Conservation (phyloP, 805 yeast species). For the Saccharomyces kudriavzevii region DNA sequence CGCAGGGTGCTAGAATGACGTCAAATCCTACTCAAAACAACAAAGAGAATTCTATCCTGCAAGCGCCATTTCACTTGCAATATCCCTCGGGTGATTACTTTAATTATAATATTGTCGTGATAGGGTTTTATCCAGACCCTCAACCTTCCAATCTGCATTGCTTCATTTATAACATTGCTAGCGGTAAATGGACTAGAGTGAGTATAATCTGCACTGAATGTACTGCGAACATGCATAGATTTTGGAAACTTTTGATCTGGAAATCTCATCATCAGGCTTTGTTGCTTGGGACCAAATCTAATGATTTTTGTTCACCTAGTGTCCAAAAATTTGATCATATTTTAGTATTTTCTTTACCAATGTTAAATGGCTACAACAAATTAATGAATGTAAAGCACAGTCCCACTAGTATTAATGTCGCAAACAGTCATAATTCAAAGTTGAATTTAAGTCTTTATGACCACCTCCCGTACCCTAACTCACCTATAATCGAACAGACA, state of each 20-base stretch:
- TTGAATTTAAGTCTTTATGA: not conserved
- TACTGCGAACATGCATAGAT: slow-evolving; percentile 45
- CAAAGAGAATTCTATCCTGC: slow-evolving; percentile 14
- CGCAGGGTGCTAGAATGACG: slow-evolving; percentile 27
- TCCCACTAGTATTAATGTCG: not conserved
- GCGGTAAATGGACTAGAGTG: slow-evolving; percentile 53
- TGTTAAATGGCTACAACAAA: slow-evolving; percentile 37
- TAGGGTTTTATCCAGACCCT: slow-evolving; percentile 49
- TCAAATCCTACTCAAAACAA: slow-evolving; percentile 16
- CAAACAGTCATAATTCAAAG: not conserved
- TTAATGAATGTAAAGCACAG: not conserved
- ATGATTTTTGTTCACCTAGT: slow-evolving; percentile 22
- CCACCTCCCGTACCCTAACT: not conserved
- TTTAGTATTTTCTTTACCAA: slow-evolving; percentile 46
- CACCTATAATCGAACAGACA: not conserved
- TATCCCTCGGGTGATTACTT: slow-evolving; percentile 57
- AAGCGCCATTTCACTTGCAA: slow-evolving; percentile 32
- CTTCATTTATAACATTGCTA: slow-evolving; percentile 26
- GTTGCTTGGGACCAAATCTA: slow-evolving; percentile 41
- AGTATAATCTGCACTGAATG: slow-evolving; percentile 46
- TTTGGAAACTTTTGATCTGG: slow-evolving; percentile 69
- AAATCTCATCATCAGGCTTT: slow-evolving; percentile 66
- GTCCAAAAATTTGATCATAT: slow-evolving; percentile 39
- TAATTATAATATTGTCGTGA: slow-evolving; percentile 56
- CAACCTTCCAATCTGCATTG: slow-evolving; percentile 20